A percentile compares a stretch with the other conserved stretches of the same genome.
Conservation (phyloP, 1,284 basidiomycete species). For the Pyrrhoderma lamaoense region DNA sequence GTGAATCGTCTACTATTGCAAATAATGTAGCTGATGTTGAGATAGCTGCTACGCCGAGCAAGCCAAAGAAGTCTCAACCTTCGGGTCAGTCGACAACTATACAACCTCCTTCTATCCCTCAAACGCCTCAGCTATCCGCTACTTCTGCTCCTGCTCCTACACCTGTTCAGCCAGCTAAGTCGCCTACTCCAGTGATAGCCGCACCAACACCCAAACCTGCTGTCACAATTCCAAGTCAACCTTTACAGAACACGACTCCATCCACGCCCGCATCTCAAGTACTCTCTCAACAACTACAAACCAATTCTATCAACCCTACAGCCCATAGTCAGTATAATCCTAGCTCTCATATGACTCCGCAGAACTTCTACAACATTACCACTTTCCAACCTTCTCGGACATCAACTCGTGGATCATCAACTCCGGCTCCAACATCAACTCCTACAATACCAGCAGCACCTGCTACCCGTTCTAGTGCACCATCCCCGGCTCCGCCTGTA, state of each 20-base stretch:
- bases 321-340: slow-evolving; percentile 5
- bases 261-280: neutral
- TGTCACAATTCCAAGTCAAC: neutral
- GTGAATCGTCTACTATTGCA: neutral
- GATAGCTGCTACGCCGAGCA: neutral
- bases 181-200: slow-evolving; percentile 16
- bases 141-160: slow-evolving; percentile 12
- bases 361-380: slow-evolving; percentile 12
- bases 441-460: slow-evolving; percentile 17
- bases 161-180: slow-evolving; percentile 12
- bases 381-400: slow-evolving; percentile 14
- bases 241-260: neutral
- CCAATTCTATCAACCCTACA: slow-evolving; percentile 36
- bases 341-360: slow-evolving; percentile 4
- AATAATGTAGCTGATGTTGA: neutral
- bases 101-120: neutral
- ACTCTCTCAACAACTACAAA: slow-evolving; percentile 1
- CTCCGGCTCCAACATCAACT: slow-evolving; percentile 20
- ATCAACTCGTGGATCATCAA: slow-evolving; percentile 19
- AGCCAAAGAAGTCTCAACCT: slow-evolving; percentile 8
- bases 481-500: slow-evolving; percentile 4
- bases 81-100: neutral
- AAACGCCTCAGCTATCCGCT: neutral
- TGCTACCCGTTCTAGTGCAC: slow-evolving; percentile 9
- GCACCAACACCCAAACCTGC: slow-evolving; percentile 17